A percentile compares a stretch with the other conserved stretches of the same genome.
phyloP scores from a whole-genome alignment of 257 asterid species.

The Solanum neorickii region DNA sequence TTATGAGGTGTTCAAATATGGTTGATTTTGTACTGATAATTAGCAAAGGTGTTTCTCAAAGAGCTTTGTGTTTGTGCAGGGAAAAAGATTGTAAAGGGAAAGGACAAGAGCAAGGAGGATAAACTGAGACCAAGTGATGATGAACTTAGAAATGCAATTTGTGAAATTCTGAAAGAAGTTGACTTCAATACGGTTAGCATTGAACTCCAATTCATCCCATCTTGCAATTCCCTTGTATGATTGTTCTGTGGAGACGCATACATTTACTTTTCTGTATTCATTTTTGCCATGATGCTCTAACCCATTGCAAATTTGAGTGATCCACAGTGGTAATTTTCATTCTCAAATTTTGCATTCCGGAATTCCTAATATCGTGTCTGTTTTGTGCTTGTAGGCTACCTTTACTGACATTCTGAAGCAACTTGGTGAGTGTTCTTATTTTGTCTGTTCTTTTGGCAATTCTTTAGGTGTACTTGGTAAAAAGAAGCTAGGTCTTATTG shows the following conservation, averaged over 20 bases:
- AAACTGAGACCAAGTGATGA: constrained; percentile 23
- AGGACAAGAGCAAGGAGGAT: constrained; percentile 16
- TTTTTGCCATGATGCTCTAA: neutral
- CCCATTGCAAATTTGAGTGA: neutral
- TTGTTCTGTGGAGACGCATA: neutral
- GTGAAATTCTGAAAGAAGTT: constrained; percentile 30
- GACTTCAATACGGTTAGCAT: constrained; percentile 42
- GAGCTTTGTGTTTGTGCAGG: constrained; percentile 20
- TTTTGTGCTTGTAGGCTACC: constrained; percentile 61
- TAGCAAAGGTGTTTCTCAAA: neutral
- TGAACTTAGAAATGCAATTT: constrained; percentile 23
- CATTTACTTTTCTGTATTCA: neutral
- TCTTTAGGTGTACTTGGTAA: neutral
- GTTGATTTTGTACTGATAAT: neutral
- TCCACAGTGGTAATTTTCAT: neutral
- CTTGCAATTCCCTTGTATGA: neutral
- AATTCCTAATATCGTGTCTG: neutral
- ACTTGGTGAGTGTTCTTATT: constrained; percentile 42
- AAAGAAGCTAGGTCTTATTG: neutral
- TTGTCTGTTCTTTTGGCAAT: neutral
- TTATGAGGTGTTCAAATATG: neutral
- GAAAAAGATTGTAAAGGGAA: constrained; percentile 25
- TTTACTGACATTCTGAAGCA: constrained; percentile 88
- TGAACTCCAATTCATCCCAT: neutral
- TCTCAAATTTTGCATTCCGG: neutral